Percentiles rank a stretch among this genome's conserved stretches.
Conservation (phyloP, 1,139 yeast species). For the Blastobotrys raffinosifermentans region DNA sequence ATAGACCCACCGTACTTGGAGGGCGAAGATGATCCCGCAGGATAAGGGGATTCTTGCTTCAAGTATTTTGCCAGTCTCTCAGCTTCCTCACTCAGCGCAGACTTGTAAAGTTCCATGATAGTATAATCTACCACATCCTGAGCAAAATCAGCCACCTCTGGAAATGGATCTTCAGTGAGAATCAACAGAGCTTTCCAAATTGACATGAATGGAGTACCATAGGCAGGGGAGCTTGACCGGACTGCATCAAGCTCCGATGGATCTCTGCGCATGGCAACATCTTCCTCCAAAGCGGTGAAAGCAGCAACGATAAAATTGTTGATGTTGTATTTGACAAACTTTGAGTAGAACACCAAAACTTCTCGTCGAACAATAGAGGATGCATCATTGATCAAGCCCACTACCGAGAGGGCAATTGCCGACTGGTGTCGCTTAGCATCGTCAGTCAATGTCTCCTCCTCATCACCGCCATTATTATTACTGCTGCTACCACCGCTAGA, state of each 20-base stretch:
- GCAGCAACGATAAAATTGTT: conserved; percentile 83
- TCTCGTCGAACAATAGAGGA: conserved; percentile 86
- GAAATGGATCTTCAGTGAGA: conserved; percentile 82
- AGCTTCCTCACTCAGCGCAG: conserved; percentile 25
- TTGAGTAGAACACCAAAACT: conserved; percentile 68
- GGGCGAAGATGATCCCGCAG: background rate
- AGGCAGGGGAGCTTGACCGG: conserved; percentile 47
- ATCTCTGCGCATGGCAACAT: conserved; percentile 59
- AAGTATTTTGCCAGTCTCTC: conserved; percentile 6
- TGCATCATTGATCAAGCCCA: conserved; percentile 67
- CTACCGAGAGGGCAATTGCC: conserved; percentile 40
- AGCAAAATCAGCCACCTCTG: conserved; percentile 71
- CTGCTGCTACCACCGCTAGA: conserved; percentile 15
- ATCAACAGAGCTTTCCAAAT: conserved; percentile 82
- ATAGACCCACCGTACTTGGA: too few relatives aligned
- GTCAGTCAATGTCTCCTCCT: conserved; percentile 16
- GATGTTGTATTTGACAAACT: conserved; percentile 63
- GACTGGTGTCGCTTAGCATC: conserved; percentile 40
- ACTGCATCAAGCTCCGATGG: conserved; percentile 53
- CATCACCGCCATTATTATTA: conserved; percentile 12
- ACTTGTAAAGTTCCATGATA: conserved; percentile 54
- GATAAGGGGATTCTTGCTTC: background rate
- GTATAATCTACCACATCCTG: conserved; percentile 72
- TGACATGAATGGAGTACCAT: conserved; percentile 81
- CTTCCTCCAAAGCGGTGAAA: conserved; percentile 79